Evolutionary conservation across 169 alveolate species (phyloP), one percentile per base, ranked within the genome.

Genomic region (Toxoplasma gondii): DNA sequence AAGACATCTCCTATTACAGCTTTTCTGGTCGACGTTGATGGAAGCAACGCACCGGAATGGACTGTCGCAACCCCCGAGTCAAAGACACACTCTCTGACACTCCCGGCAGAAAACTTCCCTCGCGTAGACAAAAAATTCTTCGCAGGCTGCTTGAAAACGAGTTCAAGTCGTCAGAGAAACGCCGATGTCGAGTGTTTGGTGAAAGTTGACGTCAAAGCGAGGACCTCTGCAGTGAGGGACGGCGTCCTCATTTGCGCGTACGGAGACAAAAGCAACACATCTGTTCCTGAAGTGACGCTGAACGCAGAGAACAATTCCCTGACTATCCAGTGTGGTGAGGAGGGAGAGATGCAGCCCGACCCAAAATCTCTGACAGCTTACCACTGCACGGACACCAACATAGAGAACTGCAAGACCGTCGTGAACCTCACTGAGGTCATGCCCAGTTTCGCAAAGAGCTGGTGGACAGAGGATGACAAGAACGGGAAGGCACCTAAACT

Each of bases 141-240:
- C 86, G 86, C n/a, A 10, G 86, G 86, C 49, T 78, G 86, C 43
- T 17, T 19, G 44, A 78, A n/a, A 64, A 64, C n/a, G n/a, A n/a
- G n/a, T n/a, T n/a, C n/a, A n/a, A n/a, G n/a, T n/a, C n/a, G n/a
- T n/a, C n/a, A 69, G 19, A 17, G 16, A 34, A 34, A 17, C 5
- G 82, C 5, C 31, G 45, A 78, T 41, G 86, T 10, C 27, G 39
- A 78, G 19, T 78, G 86, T 45, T 4, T 36, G 45, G 49, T 78
- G 49, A 78, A n/a, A 10, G 86, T n/a, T 31, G 24, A 31, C 45
- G 44, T 78, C 44, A 78, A n/a, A n/a, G 86, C 86, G 10, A 19
- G 86, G 29, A 78, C 39, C 29, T 78, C 86, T 41, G 44, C 43
- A n/a, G 86, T n/a, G 39, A 78, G 1, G 49, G 22, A 38, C 86